Percentiles rank a stretch among this genome's conserved stretches.
phyloP scores from a whole-genome alignment of 495 filamentous ascomycete genomes.

The Chlorociboria aeruginascens region DNA sequence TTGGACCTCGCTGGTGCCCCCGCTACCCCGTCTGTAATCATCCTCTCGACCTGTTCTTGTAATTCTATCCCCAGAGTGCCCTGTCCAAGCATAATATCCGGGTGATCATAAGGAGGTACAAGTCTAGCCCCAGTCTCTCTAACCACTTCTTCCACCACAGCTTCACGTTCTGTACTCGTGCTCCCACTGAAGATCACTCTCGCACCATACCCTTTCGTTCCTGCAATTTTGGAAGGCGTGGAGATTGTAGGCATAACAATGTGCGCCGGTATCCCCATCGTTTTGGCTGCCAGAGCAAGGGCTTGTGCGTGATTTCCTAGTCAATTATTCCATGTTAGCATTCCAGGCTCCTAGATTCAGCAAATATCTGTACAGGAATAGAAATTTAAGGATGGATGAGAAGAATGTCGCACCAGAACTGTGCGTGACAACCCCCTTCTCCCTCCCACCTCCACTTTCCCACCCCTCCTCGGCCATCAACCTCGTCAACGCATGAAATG shows the following conservation, averaged over 20 bases:
- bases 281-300: conserved; percentile 71
- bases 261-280: conserved; percentile 47
- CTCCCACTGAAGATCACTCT: conserved; percentile 72
- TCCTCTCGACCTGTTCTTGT: conserved; percentile 50
- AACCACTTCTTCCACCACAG: conserved; percentile 54
- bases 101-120: conserved; percentile 85
- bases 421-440: conserved; percentile 79
- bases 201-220: conserved; percentile 63
- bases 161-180: conserved; percentile 71
- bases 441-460: conserved; percentile 33
- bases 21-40: conserved; percentile 22
- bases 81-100: conserved; percentile 82
- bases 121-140: conserved; percentile 59
- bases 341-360: not conserved
- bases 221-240: conserved; percentile 75
- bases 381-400: conserved; percentile 4
- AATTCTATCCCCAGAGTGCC: conserved; percentile 83
- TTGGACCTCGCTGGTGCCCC: conserved; percentile 5
- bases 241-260: conserved; percentile 87
- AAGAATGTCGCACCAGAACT: conserved; percentile 51
- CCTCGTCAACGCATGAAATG: conserved; percentile 76
- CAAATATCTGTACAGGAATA: not conserved
- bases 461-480: conserved; percentile 53
- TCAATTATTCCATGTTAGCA: not conserved
- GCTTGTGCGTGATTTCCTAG: conserved; percentile 94